Evolutionary conservation across 805 yeast genomes (phyloP), one percentile per base, ranked within the genome.

Genomic region (Yarrowia deformans): DNA sequence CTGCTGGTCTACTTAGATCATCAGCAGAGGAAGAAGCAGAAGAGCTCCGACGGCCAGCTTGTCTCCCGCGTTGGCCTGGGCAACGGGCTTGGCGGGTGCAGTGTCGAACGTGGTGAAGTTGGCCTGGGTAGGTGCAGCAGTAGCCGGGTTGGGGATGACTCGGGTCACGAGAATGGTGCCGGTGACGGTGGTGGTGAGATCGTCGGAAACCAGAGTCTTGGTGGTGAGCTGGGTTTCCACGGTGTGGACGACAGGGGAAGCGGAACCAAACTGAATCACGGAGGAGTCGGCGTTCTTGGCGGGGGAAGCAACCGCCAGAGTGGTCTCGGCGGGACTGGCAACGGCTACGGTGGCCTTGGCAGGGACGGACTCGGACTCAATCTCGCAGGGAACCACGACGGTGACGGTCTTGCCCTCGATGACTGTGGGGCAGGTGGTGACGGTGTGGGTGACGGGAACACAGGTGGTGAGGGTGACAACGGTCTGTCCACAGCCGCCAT

Each of bases 321-420:
- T 23, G 29, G 12, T 23, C 46, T 43, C 18, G 46, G 19, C 29
- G 4, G 29, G 4, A 23, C 29, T 4, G 29, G 29, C 29, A 23
- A 23, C 46, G 23, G 45, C 18, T 1, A n/a, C 23, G 13, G 40
- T 39, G 40, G 40, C 1, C 13, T 39, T 13, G 23, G 46, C 23
- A 13, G n/a, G 46, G 5, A 43, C 46, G 46, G n/a, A 43, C 34
- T 46, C 34, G 16, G 34, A 23, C 16, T 23, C 16, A 23, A 46
- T 46, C 34, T 46, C 52, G n/a, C 52, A 46, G 52, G 52, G 52
- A 29, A 46, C 52, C 13, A 46, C 52, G 1, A 49, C 55, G 14
- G 55, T 32, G 39, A 32, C 8, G n/a, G 37, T 49, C 39, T 49
- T 32, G 23, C 39, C 19, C 7, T 34, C 35, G n/a, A 49, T 29